Percentiles rank a stretch among this genome's conserved stretches.
Conservation (phyloP, 768 basidiomycete genomes). For the Brasilioporus rufonigricans region DNA sequence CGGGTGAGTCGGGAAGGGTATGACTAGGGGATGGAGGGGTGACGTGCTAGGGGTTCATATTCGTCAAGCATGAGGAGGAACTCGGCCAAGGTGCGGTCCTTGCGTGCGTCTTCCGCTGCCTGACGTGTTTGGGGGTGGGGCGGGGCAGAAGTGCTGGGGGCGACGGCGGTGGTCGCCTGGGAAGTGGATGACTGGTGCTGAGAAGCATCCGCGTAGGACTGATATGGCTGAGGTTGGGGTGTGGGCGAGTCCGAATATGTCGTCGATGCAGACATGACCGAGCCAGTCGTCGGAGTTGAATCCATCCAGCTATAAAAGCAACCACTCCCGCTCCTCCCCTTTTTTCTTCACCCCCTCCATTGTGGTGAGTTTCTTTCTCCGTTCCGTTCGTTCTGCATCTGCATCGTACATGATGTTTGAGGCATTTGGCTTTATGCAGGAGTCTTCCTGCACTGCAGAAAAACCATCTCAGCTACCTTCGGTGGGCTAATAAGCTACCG, state of each 20-base stretch:
- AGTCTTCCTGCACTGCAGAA: conserved; percentile 72
- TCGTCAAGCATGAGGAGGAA: conserved; percentile 96
- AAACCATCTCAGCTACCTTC: conserved; percentile 89
- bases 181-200: conserved; percentile 23
- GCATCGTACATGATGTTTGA: conserved; percentile 71
- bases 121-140: conserved; percentile 55
- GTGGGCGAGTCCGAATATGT: conserved; percentile 33
- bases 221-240: conserved; percentile 26
- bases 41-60: conserved; percentile 86
- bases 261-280: conserved; percentile 33
- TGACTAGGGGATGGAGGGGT: neutral
- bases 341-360: neutral
- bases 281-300: conserved; percentile 30
- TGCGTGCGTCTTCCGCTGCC: conserved; percentile 76
- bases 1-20: neutral
- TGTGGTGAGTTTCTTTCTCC: conserved; percentile 21
- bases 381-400: conserved; percentile 37
- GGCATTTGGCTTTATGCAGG: conserved; percentile 91
- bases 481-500: conserved; percentile 47
- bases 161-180: conserved; percentile 13
- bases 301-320: conserved; percentile 20
- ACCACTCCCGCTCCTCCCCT: neutral
- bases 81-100: conserved; percentile 88
- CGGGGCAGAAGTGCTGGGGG: conserved; percentile 16
- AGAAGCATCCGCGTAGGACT: conserved; percentile 19